These are phyloP conservation scores for Senecio squalidus DNA, from an alignment of 140 eudicot genomes.

Conservation along the genomic window DNA sequence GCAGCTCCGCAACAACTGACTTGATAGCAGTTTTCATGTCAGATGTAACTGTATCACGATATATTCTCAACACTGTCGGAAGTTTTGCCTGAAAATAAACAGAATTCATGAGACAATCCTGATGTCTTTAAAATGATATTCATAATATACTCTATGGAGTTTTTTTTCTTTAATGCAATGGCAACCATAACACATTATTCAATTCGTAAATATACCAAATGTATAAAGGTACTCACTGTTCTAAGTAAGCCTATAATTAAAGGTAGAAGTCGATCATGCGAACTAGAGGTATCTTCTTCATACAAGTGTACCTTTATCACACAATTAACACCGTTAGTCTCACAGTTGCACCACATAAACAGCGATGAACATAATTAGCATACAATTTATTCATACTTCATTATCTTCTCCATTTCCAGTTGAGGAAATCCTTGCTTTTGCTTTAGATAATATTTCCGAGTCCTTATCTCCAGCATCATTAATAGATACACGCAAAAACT, in stretches of 20 bases:
- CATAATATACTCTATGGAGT: neutral
- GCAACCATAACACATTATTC: neutral
- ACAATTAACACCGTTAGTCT: conserved; percentile 10
- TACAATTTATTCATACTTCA: conserved; percentile 40
- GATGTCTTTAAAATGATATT: conserved; percentile 1
- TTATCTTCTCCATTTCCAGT: conserved; percentile 53
- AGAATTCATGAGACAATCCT: conserved; percentile 14
- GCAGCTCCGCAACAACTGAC: conserved; percentile 69
- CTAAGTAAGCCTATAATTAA: conserved; percentile 88
- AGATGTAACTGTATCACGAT: conserved; percentile 84
- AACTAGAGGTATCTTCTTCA: conserved; percentile 60
- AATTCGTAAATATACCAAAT: neutral
- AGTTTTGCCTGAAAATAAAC: conserved; percentile 70
- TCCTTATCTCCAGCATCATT: conserved; percentile 64
- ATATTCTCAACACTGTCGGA: conserved; percentile 82
- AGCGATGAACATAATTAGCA: neutral
- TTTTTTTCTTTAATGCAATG: conserved; percentile 4
- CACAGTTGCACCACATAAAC: conserved; percentile 10
- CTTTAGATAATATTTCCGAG: conserved; percentile 33
- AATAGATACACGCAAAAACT: conserved; percentile 80
- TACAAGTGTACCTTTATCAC: conserved; percentile 57
- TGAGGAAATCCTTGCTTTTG: conserved; percentile 41
- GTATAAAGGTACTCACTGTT: conserved; percentile 62
- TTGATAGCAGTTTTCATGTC: conserved; percentile 93
- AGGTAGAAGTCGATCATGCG: conserved; percentile 88